Percentiles rank a stretch among this genome's conserved stretches.
Conservation (phyloP, 257 asterid genomes). For the Solanum okadae region DNA sequence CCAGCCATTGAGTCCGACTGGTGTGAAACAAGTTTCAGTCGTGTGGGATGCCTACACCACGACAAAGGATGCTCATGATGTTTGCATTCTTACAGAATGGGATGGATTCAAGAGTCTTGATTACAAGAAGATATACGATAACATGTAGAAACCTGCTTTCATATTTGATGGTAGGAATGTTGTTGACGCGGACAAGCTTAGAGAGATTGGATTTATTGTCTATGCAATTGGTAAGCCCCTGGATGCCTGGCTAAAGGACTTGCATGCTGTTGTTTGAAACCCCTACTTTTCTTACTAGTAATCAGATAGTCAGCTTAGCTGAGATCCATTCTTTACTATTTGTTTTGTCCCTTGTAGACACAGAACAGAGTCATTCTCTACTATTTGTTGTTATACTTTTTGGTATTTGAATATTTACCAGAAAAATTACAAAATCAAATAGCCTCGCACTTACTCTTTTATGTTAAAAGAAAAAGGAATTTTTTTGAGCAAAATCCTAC, state of each 20-base stretch:
- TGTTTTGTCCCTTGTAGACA: too few species aligned
- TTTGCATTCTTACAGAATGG: background rate
- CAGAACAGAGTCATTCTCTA: background rate
- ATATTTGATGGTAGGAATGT: slow-evolving; percentile 22
- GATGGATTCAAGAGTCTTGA: slow-evolving; percentile 2
- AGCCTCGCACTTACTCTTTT: background rate
- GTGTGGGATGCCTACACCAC: too few species aligned
- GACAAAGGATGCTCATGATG: background rate
- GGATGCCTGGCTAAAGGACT: slow-evolving; percentile 24
- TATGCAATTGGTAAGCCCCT: slow-evolving; percentile 28
- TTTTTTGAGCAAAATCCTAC: too few species aligned
- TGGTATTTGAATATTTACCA: background rate
- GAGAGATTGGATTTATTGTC: slow-evolving; percentile 21
- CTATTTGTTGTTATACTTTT: background rate
- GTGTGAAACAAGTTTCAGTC: too few species aligned
- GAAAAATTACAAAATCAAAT: too few species aligned
- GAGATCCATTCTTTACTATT: background rate
- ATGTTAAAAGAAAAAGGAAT: too few species aligned
- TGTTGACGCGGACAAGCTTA: slow-evolving; percentile 8
- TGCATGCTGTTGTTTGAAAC: slow-evolving; percentile 11
- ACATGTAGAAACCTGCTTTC: slow-evolving; percentile 29
- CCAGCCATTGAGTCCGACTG: too few species aligned
- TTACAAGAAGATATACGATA: slow-evolving; percentile 18
- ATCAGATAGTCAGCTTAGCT: background rate
- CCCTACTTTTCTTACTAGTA: background rate